Percentiles rank a stretch among this genome's conserved stretches.
Conservation (phyloP, 2,329 filamentous ascomycete genomes). For the Trichoderma harzianum region DNA sequence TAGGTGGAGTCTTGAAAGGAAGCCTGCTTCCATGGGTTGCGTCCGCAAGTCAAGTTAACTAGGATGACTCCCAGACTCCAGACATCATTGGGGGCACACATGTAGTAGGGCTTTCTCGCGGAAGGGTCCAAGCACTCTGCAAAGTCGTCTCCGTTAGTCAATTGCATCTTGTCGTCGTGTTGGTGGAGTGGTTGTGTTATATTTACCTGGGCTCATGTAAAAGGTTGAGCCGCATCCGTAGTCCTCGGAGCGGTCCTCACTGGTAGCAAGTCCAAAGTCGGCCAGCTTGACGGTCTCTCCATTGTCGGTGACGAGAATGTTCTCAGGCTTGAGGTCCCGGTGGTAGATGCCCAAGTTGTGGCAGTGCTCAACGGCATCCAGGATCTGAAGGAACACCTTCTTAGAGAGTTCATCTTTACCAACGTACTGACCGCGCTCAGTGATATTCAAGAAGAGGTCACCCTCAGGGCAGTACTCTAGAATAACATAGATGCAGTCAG, state of each 20-base stretch:
- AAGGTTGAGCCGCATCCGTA: slow-evolving; percentile 98
- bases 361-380: slow-evolving; percentile 96
- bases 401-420: slow-evolving; percentile 87
- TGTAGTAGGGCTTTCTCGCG: slow-evolving; percentile 73
- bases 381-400: slow-evolving; percentile 85
- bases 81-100: slow-evolving; percentile 90
- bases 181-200: background rate
- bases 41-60: slow-evolving; percentile 94
- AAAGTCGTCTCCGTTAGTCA: slow-evolving; percentile 9
- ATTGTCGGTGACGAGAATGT: slow-evolving; percentile 86
- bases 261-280: slow-evolving; percentile 93
- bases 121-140: slow-evolving; percentile 86
- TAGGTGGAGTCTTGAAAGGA: slow-evolving; percentile 93
- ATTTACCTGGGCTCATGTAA: slow-evolving; percentile 97
- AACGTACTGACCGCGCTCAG: slow-evolving; percentile 87
- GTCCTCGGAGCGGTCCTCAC: slow-evolving; percentile 78
- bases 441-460: slow-evolving; percentile 96
- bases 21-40: slow-evolving; percentile 98
- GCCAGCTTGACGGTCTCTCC: slow-evolving; percentile 92
- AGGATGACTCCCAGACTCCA: slow-evolving; percentile 98
- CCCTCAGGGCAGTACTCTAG: slow-evolving; percentile 97
- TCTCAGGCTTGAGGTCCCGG: slow-evolving; percentile 96
- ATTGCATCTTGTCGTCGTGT: background rate
- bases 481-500: slow-evolving; percentile 92
- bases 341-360: slow-evolving; percentile 94